Base-by-base conservation (phyloP, 2,329 filamentous ascomycete species). In the Albifimbria verrucaria region DNA sequence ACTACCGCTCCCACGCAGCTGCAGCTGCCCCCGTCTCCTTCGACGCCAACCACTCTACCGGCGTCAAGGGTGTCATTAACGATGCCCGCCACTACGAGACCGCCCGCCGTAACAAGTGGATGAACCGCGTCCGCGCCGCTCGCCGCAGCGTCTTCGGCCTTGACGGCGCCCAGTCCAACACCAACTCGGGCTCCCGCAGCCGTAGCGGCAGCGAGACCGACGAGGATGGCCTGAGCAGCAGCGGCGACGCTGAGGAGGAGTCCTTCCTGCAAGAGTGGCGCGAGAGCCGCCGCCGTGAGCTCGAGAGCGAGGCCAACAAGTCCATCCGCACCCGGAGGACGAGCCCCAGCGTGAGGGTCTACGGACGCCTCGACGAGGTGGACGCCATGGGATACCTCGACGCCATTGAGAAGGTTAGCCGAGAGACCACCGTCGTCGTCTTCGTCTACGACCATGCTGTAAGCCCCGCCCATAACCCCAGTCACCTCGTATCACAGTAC, bases 381-480 rank as follows among this genome's bases (percentile, higher is more conserved):
- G 92, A 97, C 75, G 93, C 91, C 7, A 77, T 88, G 58, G 94
- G 92, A 18, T 99, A 96, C 65, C 81, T 99, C n/a, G 92, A 97
- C 70, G 92, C 93, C 52, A 91, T 97, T 61, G 94, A 99, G 74
- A 94, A 91, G 72, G 90, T 93, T 4, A 79, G 85, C 39, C 74
- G 86, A 47, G 89, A 93, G 46, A 93, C 90, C 0, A 82, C 89
- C 3, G 92, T 97, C 2, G 88, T 97, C 2, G 94, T 99, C 24
- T 95, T 93, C 73, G 92, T 99, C 59, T 94, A 92, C 70, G 92
- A 97, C 66, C 82, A 89, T 56, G 82, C 89, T 77, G 92, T 96
- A 82, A 68, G 85, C 73, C 50, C 2, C 39, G 42, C 7, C 44
- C 17, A 9, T 22, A n/a, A 6, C 39, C 22, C 28, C n/a, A 20